phyloP scores from a whole-genome alignment of 495 filamentous ascomycete genomes.

The Chlorociboria aeruginascens region DNA sequence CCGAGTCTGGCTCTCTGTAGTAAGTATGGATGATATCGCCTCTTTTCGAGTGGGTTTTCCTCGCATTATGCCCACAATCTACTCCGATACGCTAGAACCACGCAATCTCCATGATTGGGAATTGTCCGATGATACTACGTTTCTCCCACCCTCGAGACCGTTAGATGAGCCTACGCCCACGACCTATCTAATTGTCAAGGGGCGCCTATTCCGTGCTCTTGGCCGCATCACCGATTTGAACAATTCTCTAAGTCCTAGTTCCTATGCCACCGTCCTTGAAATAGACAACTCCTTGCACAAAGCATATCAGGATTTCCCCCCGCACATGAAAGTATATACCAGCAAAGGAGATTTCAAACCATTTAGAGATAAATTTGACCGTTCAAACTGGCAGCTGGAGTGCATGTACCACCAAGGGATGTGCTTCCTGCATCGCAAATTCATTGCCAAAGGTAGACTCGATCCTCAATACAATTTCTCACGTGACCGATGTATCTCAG shows the following conservation, averaged over 20 bases:
- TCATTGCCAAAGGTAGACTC: conserved; percentile 39
- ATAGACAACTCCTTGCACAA: conserved; percentile 40
- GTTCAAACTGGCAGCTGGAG: conserved; percentile 56
- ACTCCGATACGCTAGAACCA: conserved; percentile 23
- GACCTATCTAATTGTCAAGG: conserved; percentile 22
- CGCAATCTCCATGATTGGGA: conserved; percentile 24
- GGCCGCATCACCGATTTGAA: conserved; percentile 18
- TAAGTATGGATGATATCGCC: conserved; percentile 23
- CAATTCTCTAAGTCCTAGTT: conserved; percentile 7
- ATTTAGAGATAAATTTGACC: conserved; percentile 43
- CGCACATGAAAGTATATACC: conserved; percentile 13
- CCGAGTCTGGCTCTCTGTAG: conserved; percentile 23
- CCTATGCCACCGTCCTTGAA: conserved; percentile 56
- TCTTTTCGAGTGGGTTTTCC: conserved; percentile 29
- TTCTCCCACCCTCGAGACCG: conserved; percentile 20
- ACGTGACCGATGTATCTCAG: conserved; percentile 14
- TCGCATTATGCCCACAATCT: conserved; percentile 13
- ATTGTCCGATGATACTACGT: conserved; percentile 18
- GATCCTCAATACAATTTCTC: conserved; percentile 12
- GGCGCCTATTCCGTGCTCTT: conserved; percentile 12
- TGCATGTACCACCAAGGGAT: conserved; percentile 59
- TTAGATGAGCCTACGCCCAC: conserved; percentile 19
- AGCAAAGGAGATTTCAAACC: conserved; percentile 33
- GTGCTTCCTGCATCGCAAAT: conserved; percentile 63
- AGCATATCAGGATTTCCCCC: conserved; percentile 5